A percentile compares a stretch with the other conserved stretches of the same genome.
These are phyloP conservation scores for Mucor velutinosus DNA, from an alignment of 371 early-diverging fungal genomes.

Conservation along the genomic window DNA sequence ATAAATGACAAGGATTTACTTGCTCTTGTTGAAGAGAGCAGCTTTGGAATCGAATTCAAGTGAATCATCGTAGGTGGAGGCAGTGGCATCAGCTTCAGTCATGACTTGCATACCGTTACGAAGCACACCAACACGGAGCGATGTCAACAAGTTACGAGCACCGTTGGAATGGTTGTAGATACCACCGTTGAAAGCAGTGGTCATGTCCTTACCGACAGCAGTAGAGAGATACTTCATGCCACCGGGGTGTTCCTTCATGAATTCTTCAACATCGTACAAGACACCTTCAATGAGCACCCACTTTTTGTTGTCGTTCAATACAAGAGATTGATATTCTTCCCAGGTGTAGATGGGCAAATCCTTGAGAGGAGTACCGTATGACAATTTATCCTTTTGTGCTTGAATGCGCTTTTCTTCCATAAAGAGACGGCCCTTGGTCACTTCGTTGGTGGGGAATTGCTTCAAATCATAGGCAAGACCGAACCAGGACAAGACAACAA, in stretches of 20 bases:
- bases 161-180: slow-evolving; percentile 86
- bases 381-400: slow-evolving; percentile 57
- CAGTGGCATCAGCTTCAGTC: slow-evolving; percentile 31
- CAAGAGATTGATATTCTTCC: slow-evolving; percentile 72
- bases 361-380: slow-evolving; percentile 76
- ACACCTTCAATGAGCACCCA: slow-evolving; percentile 89
- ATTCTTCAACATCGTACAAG: slow-evolving; percentile 88
- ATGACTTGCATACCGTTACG: slow-evolving; percentile 59
- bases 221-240: slow-evolving; percentile 78
- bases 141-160: slow-evolving; percentile 78
- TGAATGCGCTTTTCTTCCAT: slow-evolving; percentile 85
- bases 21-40: slow-evolving; percentile 30
- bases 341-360: slow-evolving; percentile 76
- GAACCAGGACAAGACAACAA: slow-evolving; percentile 62
- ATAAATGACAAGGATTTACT: slow-evolving; percentile 4
- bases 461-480: slow-evolving; percentile 90
- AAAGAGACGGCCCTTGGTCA: slow-evolving; percentile 79
- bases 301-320: slow-evolving; percentile 62
- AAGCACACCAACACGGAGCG: slow-evolving; percentile 74
- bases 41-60: slow-evolving; percentile 28
- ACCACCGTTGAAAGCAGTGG: slow-evolving; percentile 86
- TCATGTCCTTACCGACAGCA: slow-evolving; percentile 85
- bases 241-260: slow-evolving; percentile 92
- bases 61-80: slow-evolving; percentile 21
- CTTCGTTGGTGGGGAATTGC: slow-evolving; percentile 88